Percentiles rank a stretch among this genome's conserved stretches.
phyloP scores from a whole-genome alignment of 305 asterid genomes.

The Fraxinus dipetala region DNA sequence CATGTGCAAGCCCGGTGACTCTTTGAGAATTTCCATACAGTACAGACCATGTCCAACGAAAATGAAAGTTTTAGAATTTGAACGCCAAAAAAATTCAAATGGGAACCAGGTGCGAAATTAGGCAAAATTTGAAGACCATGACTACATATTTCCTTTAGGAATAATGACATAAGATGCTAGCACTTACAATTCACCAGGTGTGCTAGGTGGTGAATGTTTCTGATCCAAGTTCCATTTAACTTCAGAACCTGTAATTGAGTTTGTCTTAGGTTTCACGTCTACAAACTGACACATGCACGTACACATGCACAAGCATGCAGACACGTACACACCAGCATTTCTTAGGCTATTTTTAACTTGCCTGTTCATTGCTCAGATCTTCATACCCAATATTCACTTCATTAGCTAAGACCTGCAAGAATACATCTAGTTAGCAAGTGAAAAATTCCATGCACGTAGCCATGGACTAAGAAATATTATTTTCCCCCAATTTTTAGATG shows the following conservation, averaged over 20 bases:
- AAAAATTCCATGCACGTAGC: background rate
- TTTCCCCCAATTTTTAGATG: background rate
- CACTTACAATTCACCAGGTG: conserved; percentile 81
- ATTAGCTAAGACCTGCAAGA: conserved; percentile 76
- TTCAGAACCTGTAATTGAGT: conserved; percentile 68
- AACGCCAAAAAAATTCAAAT: background rate
- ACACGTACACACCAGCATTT: background rate
- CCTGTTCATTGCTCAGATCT: conserved; percentile 96
- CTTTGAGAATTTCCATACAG: background rate
- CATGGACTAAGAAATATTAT: background rate
- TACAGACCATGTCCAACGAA: background rate
- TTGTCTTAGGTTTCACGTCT: background rate
- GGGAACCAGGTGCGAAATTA: background rate
- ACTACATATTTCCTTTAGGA: background rate
- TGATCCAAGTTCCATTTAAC: conserved; percentile 72
- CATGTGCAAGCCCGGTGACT: background rate
- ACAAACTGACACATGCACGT: background rate
- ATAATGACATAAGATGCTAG: conserved; percentile 14
- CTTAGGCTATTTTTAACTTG: conserved; percentile 29
- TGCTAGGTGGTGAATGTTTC: conserved; percentile 88
- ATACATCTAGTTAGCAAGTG: background rate
- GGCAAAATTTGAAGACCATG: background rate
- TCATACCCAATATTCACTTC: conserved; percentile 95
- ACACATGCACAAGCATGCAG: background rate
- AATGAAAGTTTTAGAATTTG: background rate